phyloP scores from a whole-genome alignment of 257 asterid genomes.

The Fraxinus excelsior region DNA sequence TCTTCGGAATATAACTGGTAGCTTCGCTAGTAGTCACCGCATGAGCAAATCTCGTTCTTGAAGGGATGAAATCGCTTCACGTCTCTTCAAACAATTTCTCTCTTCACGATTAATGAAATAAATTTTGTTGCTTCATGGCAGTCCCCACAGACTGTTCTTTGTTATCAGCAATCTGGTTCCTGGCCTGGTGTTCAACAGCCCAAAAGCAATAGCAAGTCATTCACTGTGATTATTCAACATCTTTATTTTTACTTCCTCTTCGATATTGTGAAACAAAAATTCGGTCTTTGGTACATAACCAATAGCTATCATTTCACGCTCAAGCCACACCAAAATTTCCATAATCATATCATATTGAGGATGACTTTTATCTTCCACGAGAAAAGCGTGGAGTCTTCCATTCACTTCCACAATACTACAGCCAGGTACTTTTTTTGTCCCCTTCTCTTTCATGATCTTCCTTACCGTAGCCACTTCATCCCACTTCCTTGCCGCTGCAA shows the following conservation, averaged over 20 bases:
- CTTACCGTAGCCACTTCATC: slow-evolving; percentile 64
- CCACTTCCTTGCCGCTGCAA: slow-evolving; percentile 74
- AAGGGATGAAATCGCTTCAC: slow-evolving; percentile 66
- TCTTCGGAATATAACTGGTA: neutral
- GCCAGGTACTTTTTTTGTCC: slow-evolving; percentile 70
- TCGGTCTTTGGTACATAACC: slow-evolving; percentile 56
- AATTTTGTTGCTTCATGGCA: slow-evolving; percentile 55
- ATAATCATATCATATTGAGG: slow-evolving; percentile 49
- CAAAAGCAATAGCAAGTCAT: slow-evolving; percentile 67
- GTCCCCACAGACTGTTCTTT: slow-evolving; percentile 64
- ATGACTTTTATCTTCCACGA: slow-evolving; percentile 63
- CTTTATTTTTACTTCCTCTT: slow-evolving; percentile 50
- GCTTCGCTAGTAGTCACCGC: slow-evolving; percentile 59
- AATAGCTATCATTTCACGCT: slow-evolving; percentile 54
- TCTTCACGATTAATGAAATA: slow-evolving; percentile 34
- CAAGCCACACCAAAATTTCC: slow-evolving; percentile 45
- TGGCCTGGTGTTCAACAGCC: slow-evolving; percentile 48
- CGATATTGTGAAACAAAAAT: slow-evolving; percentile 53
- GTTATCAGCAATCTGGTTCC: slow-evolving; percentile 57
- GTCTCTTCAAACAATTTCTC: slow-evolving; percentile 47
- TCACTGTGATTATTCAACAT: slow-evolving; percentile 66
- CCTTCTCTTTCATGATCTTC: slow-evolving; percentile 53
- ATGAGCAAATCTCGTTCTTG: slow-evolving; percentile 58
- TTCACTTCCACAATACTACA: slow-evolving; percentile 61
- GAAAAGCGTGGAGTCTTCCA: slow-evolving; percentile 60